phyloP scores from a whole-genome alignment of 73 alveolate species.

The Paramecium sonneborni region DNA sequence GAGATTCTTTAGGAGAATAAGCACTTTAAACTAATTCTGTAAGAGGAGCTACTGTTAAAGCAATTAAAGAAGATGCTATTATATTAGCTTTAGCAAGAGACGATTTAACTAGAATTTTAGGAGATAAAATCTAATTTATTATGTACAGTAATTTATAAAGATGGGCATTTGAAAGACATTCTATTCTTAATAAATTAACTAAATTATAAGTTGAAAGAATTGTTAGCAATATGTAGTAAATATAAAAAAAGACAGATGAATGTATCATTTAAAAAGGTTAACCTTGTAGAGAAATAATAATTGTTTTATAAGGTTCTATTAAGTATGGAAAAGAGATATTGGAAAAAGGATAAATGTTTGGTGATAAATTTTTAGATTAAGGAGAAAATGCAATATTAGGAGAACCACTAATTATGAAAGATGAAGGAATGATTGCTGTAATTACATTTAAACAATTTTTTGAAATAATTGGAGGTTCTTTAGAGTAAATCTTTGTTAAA shows the following conservation, averaged over 20 bases:
- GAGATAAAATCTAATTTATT: conserved; percentile 64
- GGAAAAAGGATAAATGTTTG: conserved; percentile 44
- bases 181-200: conserved; percentile 39
- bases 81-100: conserved; percentile 62
- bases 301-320: conserved; percentile 61
- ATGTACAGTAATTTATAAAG: conserved; percentile 55
- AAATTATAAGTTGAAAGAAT: conserved; percentile 65
- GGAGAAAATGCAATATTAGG: not conserved
- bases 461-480: conserved; percentile 63
- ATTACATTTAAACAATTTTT: conserved; percentile 22
- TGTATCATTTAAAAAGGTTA: conserved; percentile 4
- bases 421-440: conserved; percentile 54
- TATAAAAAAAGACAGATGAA: not conserved
- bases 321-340: not conserved
- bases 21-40: conserved; percentile 58
- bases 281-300: conserved; percentile 28
- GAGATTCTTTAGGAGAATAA: conserved; percentile 77
- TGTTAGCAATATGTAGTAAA: not conserved
- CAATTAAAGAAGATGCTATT: conserved; percentile 61
- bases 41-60: conserved; percentile 77
- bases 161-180: conserved; percentile 65
- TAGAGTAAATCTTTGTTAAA: conserved; percentile 44
- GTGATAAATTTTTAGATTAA: conserved; percentile 39
- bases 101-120: conserved; percentile 68
- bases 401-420: conserved; percentile 13